Conservation (phyloP, 208 protist genomes). For the Porcisia hertigi region DNA sequence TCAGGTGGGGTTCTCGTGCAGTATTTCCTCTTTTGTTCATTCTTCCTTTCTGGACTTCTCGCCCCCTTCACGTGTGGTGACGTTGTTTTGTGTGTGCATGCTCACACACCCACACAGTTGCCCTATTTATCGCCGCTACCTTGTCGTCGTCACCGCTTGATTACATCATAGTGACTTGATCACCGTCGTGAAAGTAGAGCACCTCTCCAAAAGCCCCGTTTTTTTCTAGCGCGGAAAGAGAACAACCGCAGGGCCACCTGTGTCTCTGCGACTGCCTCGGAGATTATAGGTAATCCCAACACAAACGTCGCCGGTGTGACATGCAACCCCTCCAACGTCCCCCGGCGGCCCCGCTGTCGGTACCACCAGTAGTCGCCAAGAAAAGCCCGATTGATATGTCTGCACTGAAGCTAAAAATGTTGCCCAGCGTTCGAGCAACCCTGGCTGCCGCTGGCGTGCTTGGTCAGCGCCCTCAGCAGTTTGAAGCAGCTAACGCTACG, state of each 20-base stretch:
- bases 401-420: constrained; percentile 35
- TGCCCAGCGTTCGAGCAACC: constrained; percentile 23
- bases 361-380: constrained; percentile 59
- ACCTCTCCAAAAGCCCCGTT: background rate
- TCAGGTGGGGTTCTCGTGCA: background rate
- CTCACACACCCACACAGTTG: background rate
- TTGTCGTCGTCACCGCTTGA: background rate
- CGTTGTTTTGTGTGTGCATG: background rate
- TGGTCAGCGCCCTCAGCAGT: constrained; percentile 17
- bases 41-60: background rate
- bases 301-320: background rate
- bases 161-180: background rate
- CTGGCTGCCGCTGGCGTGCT: constrained; percentile 27
- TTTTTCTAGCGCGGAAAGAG: background rate
- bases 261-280: background rate
- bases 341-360: constrained; percentile 18
- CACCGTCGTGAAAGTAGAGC: background rate
- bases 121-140: background rate
- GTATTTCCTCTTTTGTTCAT: background rate
- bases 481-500: constrained; percentile 36
- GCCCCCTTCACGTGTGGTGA: background rate
- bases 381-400: constrained; percentile 72
- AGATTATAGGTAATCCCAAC: background rate
- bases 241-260: background rate
- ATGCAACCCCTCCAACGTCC: constrained; percentile 31